Conservation (phyloP, 306 rosid species). For the Adenanthera pavonina region DNA sequence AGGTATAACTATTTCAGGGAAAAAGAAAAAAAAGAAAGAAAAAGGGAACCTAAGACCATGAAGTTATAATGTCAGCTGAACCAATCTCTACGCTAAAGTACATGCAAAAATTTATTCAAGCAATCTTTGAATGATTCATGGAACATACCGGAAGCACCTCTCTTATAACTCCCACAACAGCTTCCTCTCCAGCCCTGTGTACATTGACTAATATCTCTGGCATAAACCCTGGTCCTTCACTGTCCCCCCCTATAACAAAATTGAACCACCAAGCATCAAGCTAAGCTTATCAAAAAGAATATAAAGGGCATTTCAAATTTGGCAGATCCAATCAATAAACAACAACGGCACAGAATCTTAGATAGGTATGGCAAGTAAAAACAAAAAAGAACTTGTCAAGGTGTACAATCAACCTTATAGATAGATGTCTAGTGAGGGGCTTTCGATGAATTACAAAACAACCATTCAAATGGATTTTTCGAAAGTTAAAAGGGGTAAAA, state of each 20-base stretch:
- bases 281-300: neutral
- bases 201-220: constrained; percentile 91
- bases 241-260: constrained; percentile 75
- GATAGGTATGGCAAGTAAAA: too few species aligned
- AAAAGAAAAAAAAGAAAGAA: neutral
- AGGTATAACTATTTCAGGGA: neutral
- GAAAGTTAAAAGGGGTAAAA: constrained; percentile 10
- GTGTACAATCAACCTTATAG: neutral
- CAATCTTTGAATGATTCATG: neutral
- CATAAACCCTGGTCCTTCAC: constrained; percentile 88
- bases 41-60: neutral
- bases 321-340: constrained; percentile 4
- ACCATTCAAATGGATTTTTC: neutral
- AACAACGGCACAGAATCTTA: neutral
- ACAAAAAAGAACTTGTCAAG: too few species aligned
- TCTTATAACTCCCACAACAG: constrained; percentile 67
- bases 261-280: constrained; percentile 24
- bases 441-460: neutral
- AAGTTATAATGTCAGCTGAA: neutral
- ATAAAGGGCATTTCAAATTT: neutral
- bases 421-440: neutral
- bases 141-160: constrained; percentile 90
- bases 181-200: constrained; percentile 78
- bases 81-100: neutral
- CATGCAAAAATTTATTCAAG: neutral